Percentiles rank a stretch among this genome's conserved stretches.
These are phyloP conservation scores for Mycocentrospora acerina DNA, from an alignment of 2,329 filamentous ascomycete genomes.

Conservation along the genomic window DNA sequence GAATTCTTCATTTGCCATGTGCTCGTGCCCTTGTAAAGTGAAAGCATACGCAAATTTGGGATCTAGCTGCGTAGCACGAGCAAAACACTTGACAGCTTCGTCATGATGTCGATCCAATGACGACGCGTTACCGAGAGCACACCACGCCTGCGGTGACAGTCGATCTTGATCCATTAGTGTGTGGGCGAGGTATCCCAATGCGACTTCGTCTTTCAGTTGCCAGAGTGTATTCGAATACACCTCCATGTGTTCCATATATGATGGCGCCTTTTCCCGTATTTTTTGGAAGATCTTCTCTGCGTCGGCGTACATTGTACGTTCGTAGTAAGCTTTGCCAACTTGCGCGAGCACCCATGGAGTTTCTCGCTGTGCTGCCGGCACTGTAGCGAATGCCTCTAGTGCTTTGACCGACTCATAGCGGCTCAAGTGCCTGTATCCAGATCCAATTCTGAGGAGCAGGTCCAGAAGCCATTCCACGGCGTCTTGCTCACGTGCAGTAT, in stretches of 20 bases:
- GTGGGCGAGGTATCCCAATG: constrained; percentile 88
- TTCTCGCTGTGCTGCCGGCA: constrained; percentile 76
- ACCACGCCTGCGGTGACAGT: constrained; percentile 93
- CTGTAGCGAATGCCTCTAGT: constrained; percentile 68
- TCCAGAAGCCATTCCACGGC: constrained; percentile 76
- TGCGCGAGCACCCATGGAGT: constrained; percentile 93
- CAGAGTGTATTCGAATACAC: constrained; percentile 99
- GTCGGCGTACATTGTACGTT: constrained; percentile 81
- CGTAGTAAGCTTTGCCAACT: constrained; percentile 87
- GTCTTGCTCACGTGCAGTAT: constrained; percentile 69
- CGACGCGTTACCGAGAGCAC: constrained; percentile 90
- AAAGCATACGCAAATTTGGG: constrained; percentile 93
- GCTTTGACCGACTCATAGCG: constrained; percentile 80
- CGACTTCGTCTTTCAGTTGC: constrained; percentile 90
- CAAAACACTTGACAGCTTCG: constrained; percentile 91
- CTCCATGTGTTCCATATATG: constrained; percentile 91
- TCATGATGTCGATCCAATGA: constrained; percentile 91
- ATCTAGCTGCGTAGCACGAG: constrained; percentile 86
- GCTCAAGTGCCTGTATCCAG: constrained; percentile 74
- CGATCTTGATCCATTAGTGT: constrained; percentile 85
- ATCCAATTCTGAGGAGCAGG: constrained; percentile 77
- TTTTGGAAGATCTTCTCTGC: constrained; percentile 84
- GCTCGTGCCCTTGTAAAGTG: constrained; percentile 93
- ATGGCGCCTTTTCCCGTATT: constrained; percentile 77
- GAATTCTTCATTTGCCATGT: constrained; percentile 94